Evolutionary conservation across 441 rosid genomes (phyloP), one percentile per base, ranked within the genome.

Genomic region (Bruguiera hainesii): DNA sequence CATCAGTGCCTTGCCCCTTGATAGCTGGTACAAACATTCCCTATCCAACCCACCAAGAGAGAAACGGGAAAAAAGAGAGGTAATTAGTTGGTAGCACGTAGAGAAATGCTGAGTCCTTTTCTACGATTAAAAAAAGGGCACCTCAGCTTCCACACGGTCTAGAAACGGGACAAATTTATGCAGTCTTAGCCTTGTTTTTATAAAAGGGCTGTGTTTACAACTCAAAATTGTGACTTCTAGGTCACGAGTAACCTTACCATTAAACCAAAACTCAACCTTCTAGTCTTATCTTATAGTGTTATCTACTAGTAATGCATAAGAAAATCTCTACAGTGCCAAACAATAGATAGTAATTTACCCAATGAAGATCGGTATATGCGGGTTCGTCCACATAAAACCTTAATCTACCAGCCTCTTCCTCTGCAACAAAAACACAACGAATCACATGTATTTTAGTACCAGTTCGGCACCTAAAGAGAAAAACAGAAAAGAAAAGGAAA

Each of bases 21-120:
- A 95, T 91, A 74, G 98, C 96, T 31, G 98, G 98, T 56, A 91
- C 63, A 74, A 91, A 94, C 98, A 91, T 91, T 74, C 97, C 97
- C 99, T 94, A 66, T n/a, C 33, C 59, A 59, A 4, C 31, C 20
- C 39, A 29, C 35, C 61, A 18, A 4, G 7, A 10, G 26, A 64
- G 28, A 71, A 19, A 15, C 9, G 1, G 55, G 64, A 6, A 5
- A 21, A 51, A n/a, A 19, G 11, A 51, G 56, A 19, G 10, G 0
- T n/a, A 51, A 51, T 42, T 13, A 42, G 48, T 3, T 46, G 65
- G 46, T 23, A 56, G 61, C 3, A 42, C 52, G 48, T 31, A 63
- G n/a, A 50, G 15, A 29, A 19, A 67, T 7, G 18, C 21, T 6
- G 39, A 9, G 26, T 10, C 60, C 42, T 21, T 51, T 13, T 23